phyloP scores from a whole-genome alignment of 1,284 basidiomycete genomes.

The Pseudozyma thailandica region DNA sequence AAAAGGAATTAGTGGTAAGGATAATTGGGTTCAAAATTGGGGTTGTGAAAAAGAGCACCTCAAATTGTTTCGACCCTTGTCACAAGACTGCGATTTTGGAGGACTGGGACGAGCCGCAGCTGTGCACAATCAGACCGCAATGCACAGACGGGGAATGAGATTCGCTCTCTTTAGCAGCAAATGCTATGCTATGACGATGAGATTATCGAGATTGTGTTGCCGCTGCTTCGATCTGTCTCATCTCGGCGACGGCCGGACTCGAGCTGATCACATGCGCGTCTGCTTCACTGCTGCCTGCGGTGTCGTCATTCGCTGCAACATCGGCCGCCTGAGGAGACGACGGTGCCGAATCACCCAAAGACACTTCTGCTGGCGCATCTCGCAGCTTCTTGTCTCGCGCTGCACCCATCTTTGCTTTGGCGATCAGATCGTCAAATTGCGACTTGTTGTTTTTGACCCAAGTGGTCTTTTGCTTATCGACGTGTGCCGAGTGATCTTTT shows the following conservation, averaged over 20 bases:
- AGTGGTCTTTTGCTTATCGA: slow-evolving; percentile 28
- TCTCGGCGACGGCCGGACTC: slow-evolving; percentile 8
- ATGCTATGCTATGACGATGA: too few relatives aligned
- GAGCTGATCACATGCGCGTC: slow-evolving; percentile 13
- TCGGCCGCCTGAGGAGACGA: neutral
- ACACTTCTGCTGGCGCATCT: slow-evolving; percentile 4
- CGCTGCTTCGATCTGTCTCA: neutral
- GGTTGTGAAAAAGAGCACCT: too few relatives aligned
- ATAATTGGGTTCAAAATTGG: too few relatives aligned
- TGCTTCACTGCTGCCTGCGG: slow-evolving; percentile 1
- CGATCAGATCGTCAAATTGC: slow-evolving; percentile 37
- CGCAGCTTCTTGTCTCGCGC: slow-evolving; percentile 20
- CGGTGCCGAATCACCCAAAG: neutral
- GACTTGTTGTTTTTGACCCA: slow-evolving; percentile 46
- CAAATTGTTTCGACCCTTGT: too few relatives aligned
- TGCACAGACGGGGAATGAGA: too few relatives aligned
- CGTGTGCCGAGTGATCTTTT: slow-evolving; percentile 29
- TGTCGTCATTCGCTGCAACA: neutral
- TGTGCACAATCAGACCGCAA: too few relatives aligned
- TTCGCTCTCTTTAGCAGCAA: too few relatives aligned
- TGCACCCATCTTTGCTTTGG: slow-evolving; percentile 32
- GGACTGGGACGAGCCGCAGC: too few relatives aligned
- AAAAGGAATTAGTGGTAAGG: too few relatives aligned
- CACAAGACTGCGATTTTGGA: too few relatives aligned
- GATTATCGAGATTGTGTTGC: too few relatives aligned